Conservation (phyloP, 768 basidiomycete species). For the Bullera alba region DNA sequence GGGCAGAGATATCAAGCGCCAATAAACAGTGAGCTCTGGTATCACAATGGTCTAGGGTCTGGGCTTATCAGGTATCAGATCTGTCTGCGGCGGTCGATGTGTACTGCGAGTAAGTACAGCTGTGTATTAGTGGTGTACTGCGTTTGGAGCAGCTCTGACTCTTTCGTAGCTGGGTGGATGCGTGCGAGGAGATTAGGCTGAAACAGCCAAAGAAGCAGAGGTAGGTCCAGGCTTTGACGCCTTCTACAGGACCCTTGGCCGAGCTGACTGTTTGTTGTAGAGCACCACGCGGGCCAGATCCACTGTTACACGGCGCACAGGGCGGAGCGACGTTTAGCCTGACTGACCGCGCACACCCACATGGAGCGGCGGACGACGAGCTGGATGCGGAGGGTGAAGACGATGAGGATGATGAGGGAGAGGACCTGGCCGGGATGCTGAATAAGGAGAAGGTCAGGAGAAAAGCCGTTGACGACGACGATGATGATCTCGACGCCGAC, state of each 20-base stretch:
- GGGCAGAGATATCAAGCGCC: slow-evolving; percentile 83
- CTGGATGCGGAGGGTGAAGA: slow-evolving; percentile 79
- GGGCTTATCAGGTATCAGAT: slow-evolving; percentile 15
- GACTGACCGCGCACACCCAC: slow-evolving; percentile 34
- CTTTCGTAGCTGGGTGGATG: slow-evolving; percentile 39
- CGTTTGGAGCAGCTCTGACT: background rate
- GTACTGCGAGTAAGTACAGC: slow-evolving; percentile 89
- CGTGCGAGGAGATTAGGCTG: slow-evolving; percentile 35
- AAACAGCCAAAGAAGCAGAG: slow-evolving; percentile 27
- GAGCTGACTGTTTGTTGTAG: slow-evolving; percentile 1
- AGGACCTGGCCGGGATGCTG: slow-evolving; percentile 52
- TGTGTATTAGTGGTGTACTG: background rate
- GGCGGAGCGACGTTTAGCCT: background rate
- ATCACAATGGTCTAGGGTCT: background rate
- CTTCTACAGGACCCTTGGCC: background rate
- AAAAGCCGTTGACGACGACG: slow-evolving; percentile 53
- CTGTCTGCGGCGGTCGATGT: slow-evolving; percentile 16
- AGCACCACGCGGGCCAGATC: slow-evolving; percentile 15
- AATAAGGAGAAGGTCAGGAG: background rate
- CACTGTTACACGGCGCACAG: slow-evolving; percentile 2
- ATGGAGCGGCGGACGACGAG: slow-evolving; percentile 84
- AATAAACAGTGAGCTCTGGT: slow-evolving; percentile 55
- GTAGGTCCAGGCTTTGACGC: slow-evolving; percentile 16
- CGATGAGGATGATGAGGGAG: slow-evolving; percentile 75
- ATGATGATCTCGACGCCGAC: slow-evolving; percentile 82